Base-by-base conservation (phyloP, 2,329 filamentous ascomycete species). In the Thielaviopsis cerberus region DNA sequence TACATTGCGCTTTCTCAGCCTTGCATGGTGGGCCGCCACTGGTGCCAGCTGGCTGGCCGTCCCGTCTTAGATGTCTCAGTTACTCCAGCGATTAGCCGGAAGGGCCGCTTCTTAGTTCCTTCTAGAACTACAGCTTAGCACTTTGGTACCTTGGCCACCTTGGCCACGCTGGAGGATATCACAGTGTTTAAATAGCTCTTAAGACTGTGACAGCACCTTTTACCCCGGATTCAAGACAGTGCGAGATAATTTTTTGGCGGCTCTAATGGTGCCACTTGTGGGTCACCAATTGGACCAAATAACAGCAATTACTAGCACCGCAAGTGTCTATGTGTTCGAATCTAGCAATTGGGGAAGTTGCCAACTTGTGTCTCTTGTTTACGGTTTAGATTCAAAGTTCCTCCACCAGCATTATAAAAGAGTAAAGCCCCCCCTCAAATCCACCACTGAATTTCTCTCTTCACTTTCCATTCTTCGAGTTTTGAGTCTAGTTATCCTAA, bases 261-360 rank as follows among this genome's bases (percentile, higher is more conserved):
- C 34, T 17, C 34, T 6, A 41, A 41, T 41, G 34, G 34, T 17
- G 34, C 34, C 34, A 41, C 34, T 10, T 17, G 34, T 41, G 34
- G 34, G 34, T 41, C 34, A n/a, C 34, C 13, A 41, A 41, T 41
- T 41, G 34, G 34, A 41, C 34, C 34, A 41, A 41, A 41, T 17
- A 41, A n/a, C 34, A n/a, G 2, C 34, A n/a, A 41, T 41, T 41
- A 41, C 15, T 41, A 17, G 34, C 15, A 17, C 15, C 15, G 34
- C 11, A 41, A 2, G 15, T 41, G 34, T 41, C 34, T 17, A 41
- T 13, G 34, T 41, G 34, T 41, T 41, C 34, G 34, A 41, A 41
- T 41, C 34, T 51, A 60, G 54, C 58, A 60, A 45, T 37, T 25
- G 52, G 56, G 54, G 54, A 60, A 55, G 57, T 41, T 41, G 34